phyloP scores from a whole-genome alignment of 1,284 basidiomycete genomes.

The Volvariella volvacea region DNA sequence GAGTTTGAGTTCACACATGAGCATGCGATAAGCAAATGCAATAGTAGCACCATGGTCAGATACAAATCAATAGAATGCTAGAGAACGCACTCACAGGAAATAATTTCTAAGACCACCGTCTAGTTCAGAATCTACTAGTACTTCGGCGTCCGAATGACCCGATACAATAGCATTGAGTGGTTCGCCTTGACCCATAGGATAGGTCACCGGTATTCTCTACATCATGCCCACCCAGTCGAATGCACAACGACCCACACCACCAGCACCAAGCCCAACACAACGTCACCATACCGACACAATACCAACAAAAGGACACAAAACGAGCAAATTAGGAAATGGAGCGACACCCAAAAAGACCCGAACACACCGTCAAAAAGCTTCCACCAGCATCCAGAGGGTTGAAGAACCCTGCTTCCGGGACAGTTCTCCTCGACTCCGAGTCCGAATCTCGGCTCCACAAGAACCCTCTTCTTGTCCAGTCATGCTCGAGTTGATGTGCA shows the following conservation, averaged over 20 bases:
- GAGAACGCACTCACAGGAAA: constrained; percentile 29
- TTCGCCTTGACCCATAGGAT: constrained; percentile 76
- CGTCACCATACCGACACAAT: background rate
- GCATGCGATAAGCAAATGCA: no score
- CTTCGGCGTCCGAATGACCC: constrained; percentile 67
- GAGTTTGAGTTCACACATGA: no score
- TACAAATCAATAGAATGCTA: no score
- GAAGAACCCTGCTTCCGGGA: constrained; percentile 32
- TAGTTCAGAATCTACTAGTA: constrained; percentile 56
- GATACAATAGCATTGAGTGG: constrained; percentile 87
- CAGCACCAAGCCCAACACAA: background rate
- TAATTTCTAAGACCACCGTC: constrained; percentile 82
- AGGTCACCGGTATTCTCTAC: constrained; percentile 52
- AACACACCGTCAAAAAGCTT: constrained; percentile 34
- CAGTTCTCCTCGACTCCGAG: constrained; percentile 18
- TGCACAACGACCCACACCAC: background rate
- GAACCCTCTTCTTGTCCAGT: background rate
- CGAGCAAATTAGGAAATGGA: background rate
- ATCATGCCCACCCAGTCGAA: no score
- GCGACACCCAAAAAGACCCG: background rate
- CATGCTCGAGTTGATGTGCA: background rate
- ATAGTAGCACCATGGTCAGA: no score
- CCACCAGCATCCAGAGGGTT: constrained; percentile 30
- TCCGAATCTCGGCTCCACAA: background rate
- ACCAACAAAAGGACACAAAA: no score